Evolutionary conservation across 345 rosid species (phyloP), one percentile per base, ranked within the genome.

Genomic region (Syzygium grande): DNA sequence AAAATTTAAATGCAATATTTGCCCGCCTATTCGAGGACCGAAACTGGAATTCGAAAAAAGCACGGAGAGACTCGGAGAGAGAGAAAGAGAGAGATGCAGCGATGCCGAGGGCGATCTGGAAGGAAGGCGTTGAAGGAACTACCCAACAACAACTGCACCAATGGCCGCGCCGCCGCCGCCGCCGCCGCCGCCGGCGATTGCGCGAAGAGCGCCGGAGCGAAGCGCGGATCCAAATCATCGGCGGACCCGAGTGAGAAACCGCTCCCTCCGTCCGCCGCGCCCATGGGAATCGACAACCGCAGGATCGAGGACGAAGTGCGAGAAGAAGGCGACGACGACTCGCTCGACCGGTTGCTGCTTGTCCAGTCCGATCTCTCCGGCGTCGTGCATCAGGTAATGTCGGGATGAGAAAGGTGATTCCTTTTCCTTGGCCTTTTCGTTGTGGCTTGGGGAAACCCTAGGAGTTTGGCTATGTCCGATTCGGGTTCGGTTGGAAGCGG

Each of bases 311-410:
- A 68, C 63, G 86, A 56, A 29, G 89, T 10, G 23, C 27, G 79
- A 83, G 91, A 86, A 51, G 61, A 43, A 23, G 85, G 34, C 29
- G 92, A 54, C 1, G 87, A 88, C 11, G 94, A 65, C 13, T 86
- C 90, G 53, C 91, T 95, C 80, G 98, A 96, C 88, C 88, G 90
- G 43, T 93, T 98, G 88, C 91, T 92, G 87, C 93, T 93, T 85
- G 93, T 94, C 25, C 99, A 94, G 49, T 94, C 98, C 86, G 94
- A 95, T 90, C 77, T 95, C 87, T 94, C 97, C 84, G 91, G 93
- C 89, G 63, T 94, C 87, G 88, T 92, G 56, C 93, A 89, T 46
- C 95, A 94, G 97, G 99, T 96, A 86, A 55, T 38, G 29, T 11
- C 46, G 38, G 0, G n/a, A 21, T 61, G 23, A 52, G 51, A 29